Evolutionary conservation across 2,329 filamentous ascomycete species (phyloP).

Genomic region (Botryosphaeria agaves): DNA sequence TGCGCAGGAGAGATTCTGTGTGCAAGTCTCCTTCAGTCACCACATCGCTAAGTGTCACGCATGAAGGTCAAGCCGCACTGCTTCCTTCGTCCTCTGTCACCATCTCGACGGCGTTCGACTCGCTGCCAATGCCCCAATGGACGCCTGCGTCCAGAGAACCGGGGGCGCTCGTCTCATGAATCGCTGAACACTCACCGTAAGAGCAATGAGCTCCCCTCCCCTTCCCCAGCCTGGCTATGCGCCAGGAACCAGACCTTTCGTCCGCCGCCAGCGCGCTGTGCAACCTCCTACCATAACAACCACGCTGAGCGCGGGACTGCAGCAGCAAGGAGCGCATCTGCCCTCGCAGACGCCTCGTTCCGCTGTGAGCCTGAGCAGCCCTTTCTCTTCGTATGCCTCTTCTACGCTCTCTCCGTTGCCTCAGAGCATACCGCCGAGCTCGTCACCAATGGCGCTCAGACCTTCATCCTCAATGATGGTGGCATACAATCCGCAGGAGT

Average conservation of each 20-base stretch:
- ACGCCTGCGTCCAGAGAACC: too few relatives aligned
- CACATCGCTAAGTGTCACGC: too few relatives aligned
- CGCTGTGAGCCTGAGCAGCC: conserved; percentile 17
- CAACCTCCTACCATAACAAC: conserved; percentile 24
- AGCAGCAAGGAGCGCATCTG: conserved; percentile 14
- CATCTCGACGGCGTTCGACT: too few relatives aligned
- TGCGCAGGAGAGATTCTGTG: too few relatives aligned
- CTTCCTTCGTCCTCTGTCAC: too few relatives aligned
- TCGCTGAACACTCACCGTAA: too few relatives aligned
- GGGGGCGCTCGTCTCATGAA: too few relatives aligned
- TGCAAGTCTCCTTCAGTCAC: too few relatives aligned
- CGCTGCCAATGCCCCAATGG: too few relatives aligned
- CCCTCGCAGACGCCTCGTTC: conserved; percentile 22
- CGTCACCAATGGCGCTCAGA: conserved; percentile 20
- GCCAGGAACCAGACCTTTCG: conserved; percentile 2
- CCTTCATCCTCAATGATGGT: conserved; percentile 13
- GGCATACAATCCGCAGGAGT: conserved; percentile 33
- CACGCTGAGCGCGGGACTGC: conserved; percentile 14
- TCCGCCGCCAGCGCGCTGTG: conserved; percentile 13
- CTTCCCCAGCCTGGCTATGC: conserved; percentile 7
- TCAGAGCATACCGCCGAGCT: conserved; percentile 8
- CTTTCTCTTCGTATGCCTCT: conserved; percentile 17
- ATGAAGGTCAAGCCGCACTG: too few relatives aligned
- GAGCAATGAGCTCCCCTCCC: conserved; percentile 13
- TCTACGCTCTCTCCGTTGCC: conserved; percentile 7